A percentile compares a stretch with the other conserved stretches of the same genome.
Evolutionary conservation across 192 early-diverging fungal species (phyloP).

Genomic region (Funneliformis geosporum): DNA sequence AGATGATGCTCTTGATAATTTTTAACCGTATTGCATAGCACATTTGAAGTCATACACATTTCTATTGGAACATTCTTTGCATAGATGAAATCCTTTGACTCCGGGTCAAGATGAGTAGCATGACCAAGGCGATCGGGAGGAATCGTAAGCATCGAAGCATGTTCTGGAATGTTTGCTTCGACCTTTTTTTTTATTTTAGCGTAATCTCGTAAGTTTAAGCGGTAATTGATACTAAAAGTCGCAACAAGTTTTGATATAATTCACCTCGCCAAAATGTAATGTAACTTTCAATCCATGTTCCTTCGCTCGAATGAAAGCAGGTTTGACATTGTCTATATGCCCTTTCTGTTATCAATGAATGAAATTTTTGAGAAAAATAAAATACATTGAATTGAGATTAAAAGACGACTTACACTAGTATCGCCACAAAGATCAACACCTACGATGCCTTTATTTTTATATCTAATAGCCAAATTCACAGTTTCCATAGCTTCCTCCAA

Average conservation of each 20-base stretch:
- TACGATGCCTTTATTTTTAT: conserved; percentile 44
- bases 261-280: conserved; percentile 57
- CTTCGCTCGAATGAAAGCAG: conserved; percentile 54
- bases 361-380: background rate
- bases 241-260: background rate
- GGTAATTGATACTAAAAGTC: background rate
- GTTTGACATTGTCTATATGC: conserved; percentile 40
- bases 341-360: conserved; percentile 36
- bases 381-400: conserved; percentile 1
- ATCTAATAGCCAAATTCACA: conserved; percentile 52
- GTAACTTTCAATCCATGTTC: conserved; percentile 52
- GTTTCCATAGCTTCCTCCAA: conserved; percentile 51
- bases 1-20: conserved; percentile 58
- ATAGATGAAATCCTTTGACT: conserved; percentile 35
- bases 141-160: conserved; percentile 40
- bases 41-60: conserved; percentile 66
- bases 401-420: conserved; percentile 29
- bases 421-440: conserved; percentile 68
- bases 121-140: conserved; percentile 59
- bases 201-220: background rate
- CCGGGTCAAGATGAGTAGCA: conserved; percentile 50
- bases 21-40: conserved; percentile 54
- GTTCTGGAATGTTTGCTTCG: conserved; percentile 38
- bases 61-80: conserved; percentile 53
- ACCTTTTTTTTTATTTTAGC: background rate